Base-by-base conservation (phyloP, 1,284 basidiomycete species). In the Papiliotrema laurentii region DNA sequence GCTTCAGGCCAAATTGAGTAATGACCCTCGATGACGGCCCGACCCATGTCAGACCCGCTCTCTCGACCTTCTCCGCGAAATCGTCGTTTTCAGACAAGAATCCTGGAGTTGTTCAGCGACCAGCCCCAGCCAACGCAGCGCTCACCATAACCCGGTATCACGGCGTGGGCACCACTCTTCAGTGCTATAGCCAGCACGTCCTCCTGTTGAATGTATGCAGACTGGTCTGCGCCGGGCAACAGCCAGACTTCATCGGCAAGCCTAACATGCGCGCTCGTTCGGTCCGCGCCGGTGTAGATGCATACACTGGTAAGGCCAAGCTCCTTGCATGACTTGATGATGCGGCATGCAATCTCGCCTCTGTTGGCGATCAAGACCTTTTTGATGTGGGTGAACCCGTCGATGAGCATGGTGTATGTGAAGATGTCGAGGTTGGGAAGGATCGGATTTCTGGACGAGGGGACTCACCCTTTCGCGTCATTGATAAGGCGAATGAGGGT, bases 321-420 rank as follows among this genome's bases (percentile, higher is more conserved):
- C 64, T 87, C 85, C 71, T 79, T 83, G n/a, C 88, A 88, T 0
- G 92, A 92, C 37, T 86, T 83, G 55, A 93, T 93, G 46, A 96
- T 87, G 34, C 92, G 83, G 68, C 89, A 91, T 3, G 92, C 92
- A 54, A 96, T 96, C 74, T 97, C 92, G 36, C 92, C 92, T 83
- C 89, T 78, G 66, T 91, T 92, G 1, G 89, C 88, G 50, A 92
- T 83, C 33, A 92, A 78, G 50, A 91, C 85, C 77, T 90, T 91
- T 75, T 40, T n/a, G n/a, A n/a, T n/a, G n/a, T n/a, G n/a, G n/a
- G n/a, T n/a, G n/a, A n/a, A n/a, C n/a, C n/a, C n/a, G n/a, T n/a
- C n/a, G n/a, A n/a, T n/a, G n/a, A n/a, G n/a, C n/a, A n/a, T n/a
- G n/a, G n/a, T n/a, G n/a, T n/a, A n/a, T n/a, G n/a, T n/a, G n/a